Base-by-base conservation (phyloP, 768 basidiomycete genomes). In the Xanthoconium purpureum region DNA sequence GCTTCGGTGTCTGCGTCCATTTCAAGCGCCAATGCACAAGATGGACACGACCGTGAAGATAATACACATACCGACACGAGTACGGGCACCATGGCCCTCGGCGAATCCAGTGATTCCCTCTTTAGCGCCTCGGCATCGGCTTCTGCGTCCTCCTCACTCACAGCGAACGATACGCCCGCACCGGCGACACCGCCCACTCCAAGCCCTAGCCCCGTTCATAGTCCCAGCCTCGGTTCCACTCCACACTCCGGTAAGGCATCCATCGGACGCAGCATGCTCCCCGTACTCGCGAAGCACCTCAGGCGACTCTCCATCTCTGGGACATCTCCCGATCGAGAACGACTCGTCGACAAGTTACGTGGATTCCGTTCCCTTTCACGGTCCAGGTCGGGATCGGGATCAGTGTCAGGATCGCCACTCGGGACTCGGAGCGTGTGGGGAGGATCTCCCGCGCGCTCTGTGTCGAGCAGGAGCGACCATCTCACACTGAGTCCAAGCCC, bases 171-270 rank as follows among this genome's bases (percentile, higher is more conserved):
- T 6, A 66, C 62, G 3, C 47, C 64, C 9, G 61, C 59, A 1
- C 71, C 71, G 0, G 55, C 58, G 10, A 72, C 69, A 24, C 71
- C 71, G n/a, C 57, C 66, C 4, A 70, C 66, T 0, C 66, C 69
- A 5, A 47, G 42, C n/a, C 15, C 52, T 18, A 65, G 54, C 17
- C 52, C 52, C 17, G n/a, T 33, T 30, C 40, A 46, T 2, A 39
- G 33, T 8, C 51, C 37, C 3, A 32, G 24, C 24, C 32, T 55
- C 15, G 46, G 42, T 6, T 36, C 36, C 37, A 47, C 55, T 33
- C 46, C 63, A 6, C 42, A 55, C 33, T 46, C 47, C 15, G 42
- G 60, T 28, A 40, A 57, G 33, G 20, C 45, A 18, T 61, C 66
- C 18, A n/a, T 60, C 8, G 58, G 60, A 36, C 60, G 64, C 13